Conservation (phyloP, 192 early-diverging fungal species). For the Spizellomyces punctatus region DNA sequence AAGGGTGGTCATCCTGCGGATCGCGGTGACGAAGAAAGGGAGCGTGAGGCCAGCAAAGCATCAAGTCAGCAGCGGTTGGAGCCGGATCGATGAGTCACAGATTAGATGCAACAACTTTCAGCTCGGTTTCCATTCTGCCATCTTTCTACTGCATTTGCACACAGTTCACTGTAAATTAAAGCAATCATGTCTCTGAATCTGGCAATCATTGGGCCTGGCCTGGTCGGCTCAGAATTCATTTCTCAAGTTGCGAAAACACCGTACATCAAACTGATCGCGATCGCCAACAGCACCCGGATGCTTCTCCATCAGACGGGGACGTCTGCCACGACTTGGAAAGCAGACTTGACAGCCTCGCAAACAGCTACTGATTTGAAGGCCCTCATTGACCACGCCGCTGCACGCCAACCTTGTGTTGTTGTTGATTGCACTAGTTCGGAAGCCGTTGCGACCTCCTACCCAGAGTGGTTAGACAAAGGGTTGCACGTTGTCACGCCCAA, state of each 20-base stretch:
- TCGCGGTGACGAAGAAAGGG: no score
- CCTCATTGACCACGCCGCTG: constrained; percentile 23
- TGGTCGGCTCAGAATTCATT: constrained; percentile 90
- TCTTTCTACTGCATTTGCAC: no score
- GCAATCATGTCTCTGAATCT: constrained; percentile 45
- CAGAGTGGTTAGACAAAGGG: constrained; percentile 76
- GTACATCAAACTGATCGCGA: constrained; percentile 69
- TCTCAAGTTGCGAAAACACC: constrained; percentile 62
- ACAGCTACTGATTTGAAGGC: constrained; percentile 9
- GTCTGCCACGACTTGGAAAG: constrained; percentile 53
- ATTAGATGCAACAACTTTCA: no score
- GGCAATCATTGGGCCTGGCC: constrained; percentile 92
- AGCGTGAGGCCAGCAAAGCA: no score
- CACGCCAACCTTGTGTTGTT: constrained; percentile 62
- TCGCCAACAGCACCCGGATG: constrained; percentile 78
- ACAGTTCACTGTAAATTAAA: not conserved
- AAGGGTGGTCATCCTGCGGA: no score
- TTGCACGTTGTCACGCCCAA: constrained; percentile 94
- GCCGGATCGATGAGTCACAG: no score
- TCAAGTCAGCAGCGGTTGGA: no score
- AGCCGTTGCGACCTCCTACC: constrained; percentile 77
- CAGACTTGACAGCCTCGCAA: constrained; percentile 35
- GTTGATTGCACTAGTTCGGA: constrained; percentile 93
- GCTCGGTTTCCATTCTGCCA: no score
- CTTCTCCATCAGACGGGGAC: constrained; percentile 53